Base-by-base conservation (phyloP, 2,329 filamentous ascomycete species). In the Fusarium nematophilum region DNA sequence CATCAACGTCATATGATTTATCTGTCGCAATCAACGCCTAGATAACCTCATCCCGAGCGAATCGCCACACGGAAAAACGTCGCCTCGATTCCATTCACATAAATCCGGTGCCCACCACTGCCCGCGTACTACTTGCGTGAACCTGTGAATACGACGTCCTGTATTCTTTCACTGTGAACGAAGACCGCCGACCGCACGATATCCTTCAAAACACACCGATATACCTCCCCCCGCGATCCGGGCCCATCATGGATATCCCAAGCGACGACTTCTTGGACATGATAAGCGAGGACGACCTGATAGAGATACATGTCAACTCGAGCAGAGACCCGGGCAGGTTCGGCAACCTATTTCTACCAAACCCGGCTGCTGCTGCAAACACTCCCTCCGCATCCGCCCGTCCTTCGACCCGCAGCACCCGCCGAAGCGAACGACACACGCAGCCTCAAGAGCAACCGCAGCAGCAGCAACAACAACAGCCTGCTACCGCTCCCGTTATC, bases 401-500 rank as follows among this genome's bases (percentile, higher is more conserved):
- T 17, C 49, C 27, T 10, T n/a, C n/a, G n/a, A n/a, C 33, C 6
- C 47, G 53, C 11, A 15, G 30, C 10, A 15, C 38, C 14, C 62
- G 55, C 23, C 54, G 52, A 39, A 50, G 33, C 38, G 38, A 47
- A 34, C 42, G 57, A 14, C 54, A 34, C 23, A 33, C 33, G 14
- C 49, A 45, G 17, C 40, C 36, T 9, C 45, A 49, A 11, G 26
- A 42, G 11, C 53, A 57, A 36, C 39, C 43, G 17, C 21, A 17
- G 9, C 40, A 25, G 0, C 50, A 30, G n/a, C 64, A 62, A 40
- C 57, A 53, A 39, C 58, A 58, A 31, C 43, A 53, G n/a, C 67
- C 48, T 17, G 48, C 45, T 23, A 34, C 52, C 4, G 45, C 72
- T 6, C 62, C 74, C 14, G 70, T 83, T 11, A 84, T 84, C 36